phyloP scores from a whole-genome alignment of 805 yeast species.

The Ogataea methylovora region DNA sequence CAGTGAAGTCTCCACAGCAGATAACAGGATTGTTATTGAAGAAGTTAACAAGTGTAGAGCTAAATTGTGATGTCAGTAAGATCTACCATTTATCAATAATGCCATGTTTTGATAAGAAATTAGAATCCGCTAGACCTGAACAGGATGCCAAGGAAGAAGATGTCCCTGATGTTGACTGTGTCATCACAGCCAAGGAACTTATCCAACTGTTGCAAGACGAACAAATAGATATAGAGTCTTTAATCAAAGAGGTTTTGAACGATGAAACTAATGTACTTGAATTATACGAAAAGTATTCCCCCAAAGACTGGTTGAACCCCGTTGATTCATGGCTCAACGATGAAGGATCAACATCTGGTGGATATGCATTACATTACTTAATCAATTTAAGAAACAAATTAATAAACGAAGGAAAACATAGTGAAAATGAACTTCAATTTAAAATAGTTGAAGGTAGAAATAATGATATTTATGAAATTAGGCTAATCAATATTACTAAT shows the following conservation, averaged over 20 bases:
- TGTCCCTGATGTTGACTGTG: constrained; percentile 78
- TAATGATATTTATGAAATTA: constrained; percentile 64
- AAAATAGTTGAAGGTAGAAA: constrained; percentile 58
- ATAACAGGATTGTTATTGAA: constrained; percentile 80
- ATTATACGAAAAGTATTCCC: constrained; percentile 33
- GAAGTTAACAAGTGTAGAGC: constrained; percentile 31
- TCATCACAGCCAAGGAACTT: constrained; percentile 83
- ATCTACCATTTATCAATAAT: constrained; percentile 80
- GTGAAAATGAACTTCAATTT: constrained; percentile 18
- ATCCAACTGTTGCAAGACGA: constrained; percentile 62
- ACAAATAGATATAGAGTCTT: constrained; percentile 26
- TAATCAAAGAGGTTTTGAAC: constrained; percentile 9
- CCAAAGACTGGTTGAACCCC: constrained; percentile 54
- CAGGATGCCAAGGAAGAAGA: constrained; percentile 22
- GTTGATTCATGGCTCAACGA: constrained; percentile 64
- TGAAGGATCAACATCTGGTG: constrained; percentile 82
- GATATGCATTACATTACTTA: constrained; percentile 72
- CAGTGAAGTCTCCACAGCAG: constrained; percentile 87
- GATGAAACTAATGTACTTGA: constrained; percentile 9
- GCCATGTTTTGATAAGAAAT: constrained; percentile 97
- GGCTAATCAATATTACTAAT: constrained; percentile 34
- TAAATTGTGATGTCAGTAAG: constrained; percentile 17
- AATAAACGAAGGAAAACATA: constrained; percentile 11
- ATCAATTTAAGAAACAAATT: constrained; percentile 23
- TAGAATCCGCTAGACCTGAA: constrained; percentile 88